Evolutionary conservation across 2,329 filamentous ascomycete species (phyloP).

Genomic region (Ascochyta clinopodiicola): DNA sequence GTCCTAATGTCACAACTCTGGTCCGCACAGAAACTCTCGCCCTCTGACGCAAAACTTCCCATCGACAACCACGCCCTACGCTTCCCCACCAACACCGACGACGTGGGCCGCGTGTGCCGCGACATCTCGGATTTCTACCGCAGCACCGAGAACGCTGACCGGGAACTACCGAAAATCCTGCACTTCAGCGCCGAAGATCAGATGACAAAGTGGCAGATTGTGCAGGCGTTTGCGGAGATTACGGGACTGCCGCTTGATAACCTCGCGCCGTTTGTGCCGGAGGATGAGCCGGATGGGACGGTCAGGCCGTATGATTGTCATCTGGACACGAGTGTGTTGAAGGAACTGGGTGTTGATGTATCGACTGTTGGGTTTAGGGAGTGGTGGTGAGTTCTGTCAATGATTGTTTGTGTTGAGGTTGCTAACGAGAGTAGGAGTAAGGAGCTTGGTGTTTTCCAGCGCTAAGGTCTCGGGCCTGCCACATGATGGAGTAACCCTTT

Average conservation of each 20-base stretch:
- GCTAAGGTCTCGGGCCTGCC: neutral
- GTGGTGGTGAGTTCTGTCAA: conserved; percentile 69
- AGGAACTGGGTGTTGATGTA: conserved; percentile 76
- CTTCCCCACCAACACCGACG: conserved; percentile 88
- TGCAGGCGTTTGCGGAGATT: conserved; percentile 76
- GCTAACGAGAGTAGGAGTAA: conserved; percentile 36
- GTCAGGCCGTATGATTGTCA: conserved; percentile 89
- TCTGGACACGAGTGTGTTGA: conserved; percentile 76
- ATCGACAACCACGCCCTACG: conserved; percentile 88
- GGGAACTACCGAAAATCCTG: conserved; percentile 70
- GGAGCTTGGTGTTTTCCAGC: conserved; percentile 41
- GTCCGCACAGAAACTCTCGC: conserved; percentile 67
- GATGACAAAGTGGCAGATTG: conserved; percentile 91
- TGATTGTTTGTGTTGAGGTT: neutral
- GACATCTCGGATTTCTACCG: conserved; percentile 75
- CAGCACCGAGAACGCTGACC: conserved; percentile 36
- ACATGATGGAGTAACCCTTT: too few species aligned
- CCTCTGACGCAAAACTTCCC: conserved; percentile 59
- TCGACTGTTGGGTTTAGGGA: conserved; percentile 75
- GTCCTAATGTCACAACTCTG: conserved; percentile 77
- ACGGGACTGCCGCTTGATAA: conserved; percentile 74
- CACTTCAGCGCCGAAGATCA: conserved; percentile 88
- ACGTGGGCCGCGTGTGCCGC: conserved; percentile 78
- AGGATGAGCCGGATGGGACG: conserved; percentile 73
- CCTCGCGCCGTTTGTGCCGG: conserved; percentile 64